Evolutionary conservation across 768 basidiomycete species (phyloP).

Genomic region (Coprinellus micaceus): DNA sequence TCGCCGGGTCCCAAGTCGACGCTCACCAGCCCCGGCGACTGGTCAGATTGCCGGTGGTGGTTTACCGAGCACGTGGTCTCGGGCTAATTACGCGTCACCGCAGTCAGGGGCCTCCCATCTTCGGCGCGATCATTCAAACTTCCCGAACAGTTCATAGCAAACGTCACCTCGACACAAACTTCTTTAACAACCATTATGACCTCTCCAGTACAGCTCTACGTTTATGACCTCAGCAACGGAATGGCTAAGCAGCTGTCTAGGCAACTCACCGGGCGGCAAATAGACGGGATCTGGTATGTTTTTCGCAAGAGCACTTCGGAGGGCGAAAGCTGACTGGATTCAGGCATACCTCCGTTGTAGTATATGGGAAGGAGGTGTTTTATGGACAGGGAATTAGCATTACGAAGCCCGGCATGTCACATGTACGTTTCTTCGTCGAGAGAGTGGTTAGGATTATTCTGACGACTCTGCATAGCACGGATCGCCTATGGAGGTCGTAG

Average conservation of each 20-base stretch:
- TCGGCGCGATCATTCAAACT: neutral
- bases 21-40: no score
- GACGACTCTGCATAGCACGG: slow-evolving; percentile 54
- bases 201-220: slow-evolving; percentile 70
- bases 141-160: neutral
- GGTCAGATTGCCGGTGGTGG: no score
- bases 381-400: slow-evolving; percentile 85
- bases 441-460: no score
- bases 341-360: slow-evolving; percentile 90
- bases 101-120: neutral
- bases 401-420: slow-evolving; percentile 73
- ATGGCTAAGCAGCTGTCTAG: slow-evolving; percentile 75
- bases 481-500: slow-evolving; percentile 59
- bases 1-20: no score
- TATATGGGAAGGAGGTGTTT: slow-evolving; percentile 81
- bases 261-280: slow-evolving; percentile 82
- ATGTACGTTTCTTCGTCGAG: slow-evolving; percentile 48
- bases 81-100: neutral
- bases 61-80: neutral
- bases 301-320: neutral
- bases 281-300: slow-evolving; percentile 87
- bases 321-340: neutral
- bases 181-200: slow-evolving; percentile 22
- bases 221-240: slow-evolving; percentile 90
- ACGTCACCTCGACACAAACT: neutral